Evolutionary conservation across 2,329 filamentous ascomycete species (phyloP), one percentile per base, ranked within the genome.

Genomic region (Setomelanomma holmii): DNA sequence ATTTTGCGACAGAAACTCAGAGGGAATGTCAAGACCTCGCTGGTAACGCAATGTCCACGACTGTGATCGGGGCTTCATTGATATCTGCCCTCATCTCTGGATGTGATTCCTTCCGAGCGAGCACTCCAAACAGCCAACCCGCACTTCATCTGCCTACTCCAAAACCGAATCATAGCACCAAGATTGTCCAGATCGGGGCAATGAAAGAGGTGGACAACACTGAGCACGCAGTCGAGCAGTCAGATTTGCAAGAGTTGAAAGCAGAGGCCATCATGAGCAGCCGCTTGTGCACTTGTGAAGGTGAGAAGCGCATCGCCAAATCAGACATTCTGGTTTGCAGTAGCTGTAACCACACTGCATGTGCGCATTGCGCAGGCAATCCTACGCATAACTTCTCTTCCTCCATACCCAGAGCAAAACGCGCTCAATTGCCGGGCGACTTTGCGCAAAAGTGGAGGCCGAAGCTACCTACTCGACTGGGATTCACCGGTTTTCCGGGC

Each of bases 1-100:
- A 85, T 0, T 79, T 91, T n/a, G 86, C 83, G 0, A 81, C 81
- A 7, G 86, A 93, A 61, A 82, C 80, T 0, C 43, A 76, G 23
- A 55, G 67, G 1, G 72, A 92, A 16, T 76, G 90, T 2, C 84
- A 87, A 56, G 85, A 91, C 58, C 76, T 93, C 2, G 89, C 88
- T 1, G 90, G 90, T 0, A 93, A 95, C 68, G 90, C 90, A 0
- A 93, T 93, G 90, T 86, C 84, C 1, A 85, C 85, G 0, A 89
- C 89, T 0, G 87, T 91, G 1, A 84, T 92, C 8, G 88, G 86
- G 2, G 79, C 83, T 1, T 82, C 84, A 0, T 80, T 89, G 1
- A 63, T 90, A 1, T 77, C 84, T 1, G 81, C 84, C 0, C 69
- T 93, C 1, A 80, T 86, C 4, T 33, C 66, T 72, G 20, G 71